Conservation (phyloP, 1,139 yeast species). For the Pichia terricola region DNA sequence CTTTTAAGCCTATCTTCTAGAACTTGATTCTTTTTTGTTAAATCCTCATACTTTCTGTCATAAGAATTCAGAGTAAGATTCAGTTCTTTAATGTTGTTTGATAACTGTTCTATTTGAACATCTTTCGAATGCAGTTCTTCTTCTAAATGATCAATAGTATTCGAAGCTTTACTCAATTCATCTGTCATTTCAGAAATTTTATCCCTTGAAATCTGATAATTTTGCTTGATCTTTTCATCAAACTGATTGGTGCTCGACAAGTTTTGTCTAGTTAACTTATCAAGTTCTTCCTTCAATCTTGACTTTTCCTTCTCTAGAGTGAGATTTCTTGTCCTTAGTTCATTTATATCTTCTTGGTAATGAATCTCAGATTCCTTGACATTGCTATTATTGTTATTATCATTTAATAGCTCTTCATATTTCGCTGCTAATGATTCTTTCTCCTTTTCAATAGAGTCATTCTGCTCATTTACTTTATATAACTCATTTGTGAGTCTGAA, state of each 20-base stretch:
- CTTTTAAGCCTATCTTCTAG: not conserved
- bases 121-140: slow-evolving; percentile 7
- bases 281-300: slow-evolving; percentile 15
- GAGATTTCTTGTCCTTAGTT: slow-evolving; percentile 4
- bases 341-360: not conserved
- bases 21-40: not conserved
- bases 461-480: slow-evolving; percentile 13
- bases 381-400: slow-evolving; percentile 6
- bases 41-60: slow-evolving; percentile 2
- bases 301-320: slow-evolving; percentile 9
- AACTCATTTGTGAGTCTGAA: slow-evolving; percentile 1
- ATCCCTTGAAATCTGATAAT: slow-evolving; percentile 5
- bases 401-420: slow-evolving; percentile 6
- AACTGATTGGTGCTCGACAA: not conserved
- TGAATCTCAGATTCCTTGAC: not conserved
- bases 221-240: slow-evolving; percentile 4
- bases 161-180: slow-evolving; percentile 9
- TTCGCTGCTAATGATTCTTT: slow-evolving; percentile 5
- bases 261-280: slow-evolving; percentile 6
- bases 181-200: slow-evolving; percentile 8
- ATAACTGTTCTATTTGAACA: not conserved
- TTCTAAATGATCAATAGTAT: slow-evolving; percentile 8
- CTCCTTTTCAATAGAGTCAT: slow-evolving; percentile 7
- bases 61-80: slow-evolving; percentile 4
- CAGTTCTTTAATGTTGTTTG: slow-evolving; percentile 5